A percentile compares a stretch with the other conserved stretches of the same genome.
Evolutionary conservation across 768 basidiomycete species (phyloP).

Genomic region (Leccinum longicurvipes): DNA sequence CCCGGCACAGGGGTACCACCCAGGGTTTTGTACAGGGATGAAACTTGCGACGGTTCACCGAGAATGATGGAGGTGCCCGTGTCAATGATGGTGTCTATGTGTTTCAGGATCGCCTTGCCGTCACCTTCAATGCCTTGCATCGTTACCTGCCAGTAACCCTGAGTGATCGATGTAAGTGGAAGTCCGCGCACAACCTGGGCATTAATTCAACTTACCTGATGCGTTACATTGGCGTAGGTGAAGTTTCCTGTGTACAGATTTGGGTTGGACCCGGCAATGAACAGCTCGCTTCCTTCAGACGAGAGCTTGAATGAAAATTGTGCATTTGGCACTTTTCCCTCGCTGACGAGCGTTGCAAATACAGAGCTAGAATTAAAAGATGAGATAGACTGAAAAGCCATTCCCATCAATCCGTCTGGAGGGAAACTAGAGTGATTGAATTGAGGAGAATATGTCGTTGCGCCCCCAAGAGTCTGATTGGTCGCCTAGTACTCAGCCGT

Average conservation of each 20-base stretch:
- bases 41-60: background rate
- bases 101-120: background rate
- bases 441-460: background rate
- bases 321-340: constrained; percentile 32
- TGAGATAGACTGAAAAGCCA: constrained; percentile 40
- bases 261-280: background rate
- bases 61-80: background rate
- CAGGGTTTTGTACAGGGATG: background rate
- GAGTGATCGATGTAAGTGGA: background rate
- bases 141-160: background rate
- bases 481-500: constrained; percentile 3
- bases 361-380: constrained; percentile 32
- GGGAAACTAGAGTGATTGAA: background rate
- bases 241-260: background rate
- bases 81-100: background rate
- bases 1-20: background rate
- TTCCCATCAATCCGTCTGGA: constrained; percentile 31
- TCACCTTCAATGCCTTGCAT: background rate
- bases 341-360: constrained; percentile 39
- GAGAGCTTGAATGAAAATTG: constrained; percentile 50
- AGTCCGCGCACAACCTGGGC: background rate
- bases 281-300: constrained; percentile 23
- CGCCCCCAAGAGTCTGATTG: constrained; percentile 8
- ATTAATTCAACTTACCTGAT: background rate
- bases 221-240: background rate